Evolutionary conservation across 192 early-diverging fungal species (phyloP).

Genomic region (Globomyces pollinis-pini): DNA sequence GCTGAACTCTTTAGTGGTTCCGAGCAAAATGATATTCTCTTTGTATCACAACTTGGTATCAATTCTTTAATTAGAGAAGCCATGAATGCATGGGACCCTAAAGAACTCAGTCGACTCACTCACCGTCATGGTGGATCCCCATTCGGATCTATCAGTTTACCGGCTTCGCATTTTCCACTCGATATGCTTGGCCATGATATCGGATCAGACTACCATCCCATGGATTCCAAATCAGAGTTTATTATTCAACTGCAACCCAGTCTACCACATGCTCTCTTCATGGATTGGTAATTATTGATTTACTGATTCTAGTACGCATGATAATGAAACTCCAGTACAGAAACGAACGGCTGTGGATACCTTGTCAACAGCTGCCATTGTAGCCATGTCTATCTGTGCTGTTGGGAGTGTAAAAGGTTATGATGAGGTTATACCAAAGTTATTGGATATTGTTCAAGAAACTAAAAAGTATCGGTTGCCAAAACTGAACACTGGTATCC

Average conservation of each 20-base stretch:
- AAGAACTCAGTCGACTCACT: slow-evolving; percentile 80
- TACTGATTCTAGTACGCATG: too few relatives aligned
- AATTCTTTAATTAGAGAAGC: slow-evolving; percentile 96
- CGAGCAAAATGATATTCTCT: slow-evolving; percentile 85
- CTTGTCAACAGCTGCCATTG: slow-evolving; percentile 82
- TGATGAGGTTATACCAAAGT: slow-evolving; percentile 84
- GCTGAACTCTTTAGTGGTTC: slow-evolving; percentile 98
- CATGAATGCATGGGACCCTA: slow-evolving; percentile 93
- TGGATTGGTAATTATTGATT: too few relatives aligned
- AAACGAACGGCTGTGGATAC: slow-evolving; percentile 85
- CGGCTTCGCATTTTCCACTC: slow-evolving; percentile 49
- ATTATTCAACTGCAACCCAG: slow-evolving; percentile 72
- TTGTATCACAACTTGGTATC: slow-evolving; percentile 89
- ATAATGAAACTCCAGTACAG: slow-evolving; percentile 94
- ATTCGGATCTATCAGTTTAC: slow-evolving; percentile 55
- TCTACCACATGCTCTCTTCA: slow-evolving; percentile 87
- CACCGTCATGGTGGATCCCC: slow-evolving; percentile 90
- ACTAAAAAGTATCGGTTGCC: slow-evolving; percentile 65
- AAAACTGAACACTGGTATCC: slow-evolving; percentile 49
- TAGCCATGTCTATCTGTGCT: slow-evolving; percentile 84
- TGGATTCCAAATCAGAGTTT: slow-evolving; percentile 35
- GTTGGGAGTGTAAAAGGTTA: slow-evolving; percentile 96
- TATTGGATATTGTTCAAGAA: slow-evolving; percentile 86
- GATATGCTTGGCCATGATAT: slow-evolving; percentile 61
- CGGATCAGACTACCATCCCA: slow-evolving; percentile 19